A percentile compares a stretch with the other conserved stretches of the same genome.
phyloP scores from a whole-genome alignment of 257 asterid species.

The Solanum piurae region DNA sequence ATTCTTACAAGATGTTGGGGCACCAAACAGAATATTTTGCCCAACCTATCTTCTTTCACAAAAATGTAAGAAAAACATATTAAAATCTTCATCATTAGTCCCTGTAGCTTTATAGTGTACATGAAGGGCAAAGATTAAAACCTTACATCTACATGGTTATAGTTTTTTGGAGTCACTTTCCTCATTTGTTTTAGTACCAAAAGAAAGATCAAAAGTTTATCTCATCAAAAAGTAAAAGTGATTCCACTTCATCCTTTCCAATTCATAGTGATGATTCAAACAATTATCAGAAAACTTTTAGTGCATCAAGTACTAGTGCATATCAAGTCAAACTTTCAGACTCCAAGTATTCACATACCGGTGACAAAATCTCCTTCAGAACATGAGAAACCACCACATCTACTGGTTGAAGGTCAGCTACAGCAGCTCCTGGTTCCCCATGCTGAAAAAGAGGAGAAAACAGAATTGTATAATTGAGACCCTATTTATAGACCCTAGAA shows the following conservation, averaged over 20 bases:
- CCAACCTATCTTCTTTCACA: background rate
- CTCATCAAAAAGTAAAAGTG: background rate
- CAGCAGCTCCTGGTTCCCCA: constrained; percentile 98
- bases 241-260: background rate
- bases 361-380: constrained; percentile 67
- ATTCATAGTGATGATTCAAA: background rate
- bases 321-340: background rate
- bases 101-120: background rate
- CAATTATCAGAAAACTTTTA: background rate
- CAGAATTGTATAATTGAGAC: too few relatives aligned
- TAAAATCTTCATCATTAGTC: background rate
- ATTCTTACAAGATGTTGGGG: background rate
- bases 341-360: constrained; percentile 34
- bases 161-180: background rate
- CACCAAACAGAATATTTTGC: background rate
- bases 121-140: background rate
- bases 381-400: constrained; percentile 92
- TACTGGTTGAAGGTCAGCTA: constrained; percentile 82
- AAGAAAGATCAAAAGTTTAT: background rate
- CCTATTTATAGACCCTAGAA: too few relatives aligned
- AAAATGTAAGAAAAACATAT: background rate
- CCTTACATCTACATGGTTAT: background rate
- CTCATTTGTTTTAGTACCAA: background rate
- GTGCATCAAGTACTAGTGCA: background rate
- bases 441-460: too few relatives aligned